Conservation (phyloP, 2,329 filamentous ascomycete genomes). For the Phialophora chinensis region DNA sequence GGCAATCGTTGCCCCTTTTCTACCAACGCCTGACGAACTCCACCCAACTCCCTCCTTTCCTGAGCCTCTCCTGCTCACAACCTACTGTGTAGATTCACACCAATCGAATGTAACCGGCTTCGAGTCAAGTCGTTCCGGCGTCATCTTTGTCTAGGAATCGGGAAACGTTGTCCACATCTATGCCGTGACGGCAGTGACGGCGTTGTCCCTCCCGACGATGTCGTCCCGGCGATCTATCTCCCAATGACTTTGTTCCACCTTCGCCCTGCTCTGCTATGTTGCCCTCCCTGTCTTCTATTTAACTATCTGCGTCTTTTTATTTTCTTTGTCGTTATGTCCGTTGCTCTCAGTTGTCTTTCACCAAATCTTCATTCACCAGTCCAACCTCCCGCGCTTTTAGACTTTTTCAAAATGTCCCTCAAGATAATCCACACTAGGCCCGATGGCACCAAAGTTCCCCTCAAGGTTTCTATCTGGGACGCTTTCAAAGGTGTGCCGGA, state of each 20-base stretch:
- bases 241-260: background rate
- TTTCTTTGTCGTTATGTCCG: background rate
- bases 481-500: conserved; percentile 36
- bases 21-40: background rate
- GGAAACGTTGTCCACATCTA: background rate
- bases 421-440: conserved; percentile 30
- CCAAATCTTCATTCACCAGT: background rate
- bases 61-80: background rate
- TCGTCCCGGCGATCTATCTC: background rate
- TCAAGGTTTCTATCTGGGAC: conserved; percentile 39
- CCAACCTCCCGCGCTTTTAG: background rate
- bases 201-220: background rate
- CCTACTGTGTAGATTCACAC: background rate
- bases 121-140: background rate
- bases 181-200: background rate
- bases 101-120: background rate
- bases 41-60: background rate
- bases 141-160: background rate
- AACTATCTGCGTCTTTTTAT: background rate
- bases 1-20: conserved; percentile 13
- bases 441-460: conserved; percentile 32
- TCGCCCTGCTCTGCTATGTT: background rate
- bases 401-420: conserved; percentile 34
- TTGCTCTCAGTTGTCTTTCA: background rate
- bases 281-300: background rate